phyloP scores from a whole-genome alignment of 768 basidiomycete species.

The Pulveroboletus ravenelii region DNA sequence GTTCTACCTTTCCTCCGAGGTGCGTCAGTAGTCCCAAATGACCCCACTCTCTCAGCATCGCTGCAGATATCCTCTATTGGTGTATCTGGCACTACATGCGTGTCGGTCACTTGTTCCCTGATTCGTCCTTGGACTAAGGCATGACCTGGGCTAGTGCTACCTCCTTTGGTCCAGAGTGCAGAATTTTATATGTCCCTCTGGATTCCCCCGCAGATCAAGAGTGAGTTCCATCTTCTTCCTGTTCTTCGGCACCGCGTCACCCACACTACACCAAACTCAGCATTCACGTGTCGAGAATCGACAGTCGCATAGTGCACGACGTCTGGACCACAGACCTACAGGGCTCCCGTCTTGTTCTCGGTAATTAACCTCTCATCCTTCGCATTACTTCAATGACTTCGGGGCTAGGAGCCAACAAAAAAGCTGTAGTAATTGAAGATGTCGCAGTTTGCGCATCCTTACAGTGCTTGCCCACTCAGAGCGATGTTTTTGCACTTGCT shows the following conservation, averaged over 20 bases:
- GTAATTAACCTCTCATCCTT: slow-evolving; percentile 27
- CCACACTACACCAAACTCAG: slow-evolving; percentile 4
- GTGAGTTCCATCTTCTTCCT: slow-evolving; percentile 28
- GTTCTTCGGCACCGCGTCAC: background rate
- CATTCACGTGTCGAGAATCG: slow-evolving; percentile 25
- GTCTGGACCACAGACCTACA: slow-evolving; percentile 53
- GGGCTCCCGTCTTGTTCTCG: slow-evolving; percentile 47
- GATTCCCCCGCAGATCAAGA: slow-evolving; percentile 34
- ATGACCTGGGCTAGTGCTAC: slow-evolving; percentile 43
- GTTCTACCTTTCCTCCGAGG: slow-evolving; percentile 34
- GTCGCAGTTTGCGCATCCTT: slow-evolving; percentile 37
- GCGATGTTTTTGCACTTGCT: slow-evolving; percentile 61
- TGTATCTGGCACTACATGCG: slow-evolving; percentile 41
- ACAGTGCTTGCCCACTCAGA: slow-evolving; percentile 45
- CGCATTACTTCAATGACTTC: background rate
- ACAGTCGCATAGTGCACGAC: slow-evolving; percentile 44
- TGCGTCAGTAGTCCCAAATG: background rate
- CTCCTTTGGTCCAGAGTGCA: slow-evolving; percentile 49
- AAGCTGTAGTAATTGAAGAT: slow-evolving; percentile 49
- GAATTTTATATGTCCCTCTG: slow-evolving; percentile 41
- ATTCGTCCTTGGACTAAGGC: background rate
- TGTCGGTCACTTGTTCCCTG: slow-evolving; percentile 35
- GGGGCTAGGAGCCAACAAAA: slow-evolving; percentile 47
- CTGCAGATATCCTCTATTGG: slow-evolving; percentile 49
- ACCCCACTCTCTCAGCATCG: background rate